Conservation (phyloP, 805 yeast species). For the Candida patagonica region DNA sequence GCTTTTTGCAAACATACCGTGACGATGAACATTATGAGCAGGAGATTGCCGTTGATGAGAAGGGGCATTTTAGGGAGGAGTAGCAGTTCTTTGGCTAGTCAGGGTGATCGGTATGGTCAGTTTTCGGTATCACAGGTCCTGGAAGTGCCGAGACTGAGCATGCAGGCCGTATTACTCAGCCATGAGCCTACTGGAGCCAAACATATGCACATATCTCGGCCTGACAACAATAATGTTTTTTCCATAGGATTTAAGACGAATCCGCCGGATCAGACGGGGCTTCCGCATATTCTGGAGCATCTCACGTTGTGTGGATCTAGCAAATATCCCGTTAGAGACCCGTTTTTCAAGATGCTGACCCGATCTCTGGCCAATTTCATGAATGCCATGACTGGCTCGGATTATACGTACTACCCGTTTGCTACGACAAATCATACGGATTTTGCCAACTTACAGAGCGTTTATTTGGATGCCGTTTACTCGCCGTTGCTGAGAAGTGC, state of each 20-base stretch:
- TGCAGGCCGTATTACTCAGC: conserved; percentile 64
- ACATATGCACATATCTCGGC: conserved; percentile 78
- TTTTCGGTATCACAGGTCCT: conserved; percentile 54
- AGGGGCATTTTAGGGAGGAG: no score
- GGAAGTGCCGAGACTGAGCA: conserved; percentile 71
- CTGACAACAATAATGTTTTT: conserved; percentile 81
- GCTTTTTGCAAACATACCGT: no score
- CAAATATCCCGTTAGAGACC: conserved; percentile 90
- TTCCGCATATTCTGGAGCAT: conserved; percentile 93
- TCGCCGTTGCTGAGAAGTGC: conserved; percentile 68
- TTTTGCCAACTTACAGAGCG: conserved; percentile 72
- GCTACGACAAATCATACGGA: conserved; percentile 85
- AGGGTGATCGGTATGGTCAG: conserved; percentile 33
- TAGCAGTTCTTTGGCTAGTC: no score
- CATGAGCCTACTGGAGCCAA: conserved; percentile 66
- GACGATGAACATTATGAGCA: no score
- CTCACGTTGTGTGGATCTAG: conserved; percentile 91
- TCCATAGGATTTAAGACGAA: conserved; percentile 85
- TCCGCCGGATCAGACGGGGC: conserved; percentile 91
- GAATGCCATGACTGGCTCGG: conserved; percentile 99
- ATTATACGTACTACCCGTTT: conserved; percentile 92
- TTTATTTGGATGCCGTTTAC: conserved; percentile 79
- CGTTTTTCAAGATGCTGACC: conserved; percentile 94
- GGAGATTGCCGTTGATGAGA: no score
- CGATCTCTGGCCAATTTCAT: conserved; percentile 90